Evolutionary conservation across 2,329 filamentous ascomycete genomes (phyloP), one percentile per base, ranked within the genome.

Genomic region (Aspergillus arachidicola): DNA sequence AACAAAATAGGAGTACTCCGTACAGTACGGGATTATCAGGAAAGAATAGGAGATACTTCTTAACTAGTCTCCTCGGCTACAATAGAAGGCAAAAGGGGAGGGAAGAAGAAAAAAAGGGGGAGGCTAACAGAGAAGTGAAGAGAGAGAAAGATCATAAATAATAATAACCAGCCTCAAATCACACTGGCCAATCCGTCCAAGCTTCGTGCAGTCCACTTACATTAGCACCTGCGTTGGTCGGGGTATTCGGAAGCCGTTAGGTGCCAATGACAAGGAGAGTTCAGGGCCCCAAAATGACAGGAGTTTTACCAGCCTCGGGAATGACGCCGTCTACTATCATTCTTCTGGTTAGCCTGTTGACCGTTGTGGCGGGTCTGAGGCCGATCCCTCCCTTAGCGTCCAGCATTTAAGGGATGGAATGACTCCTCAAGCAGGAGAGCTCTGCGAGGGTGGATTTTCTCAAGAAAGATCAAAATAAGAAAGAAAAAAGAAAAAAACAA

Each of bases 191-290:
- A 21, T 30, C 51, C 30, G 14, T 26, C 32, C n/a, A 55, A 55
- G 51, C 51, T 55, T 38, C 51, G 51, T 36, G 51, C 51, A 54
- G 30, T 54, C 51, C n/a, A 54, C 51, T 12, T 55, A 55, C 51
- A 55, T 55, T 55, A 55, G 51, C 51, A 54, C 34, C 38, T 60
- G 34, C 59, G 59, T 60, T 60, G 51, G 59, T 46, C 59, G 59
- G 58, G 58, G 38, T 55, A 59, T 59, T 59, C 61, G 43, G 61
- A 58, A 62, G 55, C 65, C 65, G 65, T 67, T 67, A 65, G 59
- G 59, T 67, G 65, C 63, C 65, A 66, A 59, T 55, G 51, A 59
- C 58, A 57, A 38, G 61, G 43, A 34, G 30, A 57, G 30, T 51
- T 45, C 23, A 41, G 28, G 45, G 41, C 57, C 34, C 57, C 38